Evolutionary conservation across 106 monocot species (phyloP), one percentile per base, ranked within the genome.

Genomic region (Platanthera zijinensis): DNA sequence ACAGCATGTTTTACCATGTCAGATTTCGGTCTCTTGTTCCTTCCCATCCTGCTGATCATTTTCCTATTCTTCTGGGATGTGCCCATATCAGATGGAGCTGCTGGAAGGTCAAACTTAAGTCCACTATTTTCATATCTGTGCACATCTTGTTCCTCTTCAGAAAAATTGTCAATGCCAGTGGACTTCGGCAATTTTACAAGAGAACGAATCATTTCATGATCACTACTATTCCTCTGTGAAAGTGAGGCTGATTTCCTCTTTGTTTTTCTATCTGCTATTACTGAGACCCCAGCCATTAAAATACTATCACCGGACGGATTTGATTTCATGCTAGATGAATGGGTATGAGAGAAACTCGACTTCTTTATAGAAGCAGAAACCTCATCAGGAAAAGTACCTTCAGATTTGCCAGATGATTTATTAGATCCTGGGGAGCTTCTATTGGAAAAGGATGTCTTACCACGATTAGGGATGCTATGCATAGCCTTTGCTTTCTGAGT

Each of bases 61-160:
- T 72, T 69, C 69, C 72, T 83, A 63, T 84, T 84, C 79, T 83
- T 93, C 75, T 81, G 89, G 2, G 80, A 78, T 81, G 84, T 87
- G 25, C 25, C 25, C 54, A 84, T 51, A 59, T 78, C 51, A 45
- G 87, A 75, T 14, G 21, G 76, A 66, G 3, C 63, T 18, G 69
- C 21, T 50, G 83, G 32, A 62, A 46, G 19, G 45, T 69, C 77
- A 72, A 78, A 21, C 72, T 87, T 87, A 62, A 78, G 77, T 61
- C 51, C 67, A 54, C 71, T 21, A 32, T 72, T 70, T 72, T 75
- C 80, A 80, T 59, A 77, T 57, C 50, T 83, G 52, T 15, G 51
- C 51, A 63, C 10, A n/a, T 69, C 76, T 48, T 61, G 52, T 72
- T 76, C 87, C 48, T 45, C 79, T 73, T 84, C 80, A 3, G 80